Percentiles rank a stretch among this genome's conserved stretches.
phyloP scores from a whole-genome alignment of 768 basidiomycete genomes.

The Rhodotorula diobovata region DNA sequence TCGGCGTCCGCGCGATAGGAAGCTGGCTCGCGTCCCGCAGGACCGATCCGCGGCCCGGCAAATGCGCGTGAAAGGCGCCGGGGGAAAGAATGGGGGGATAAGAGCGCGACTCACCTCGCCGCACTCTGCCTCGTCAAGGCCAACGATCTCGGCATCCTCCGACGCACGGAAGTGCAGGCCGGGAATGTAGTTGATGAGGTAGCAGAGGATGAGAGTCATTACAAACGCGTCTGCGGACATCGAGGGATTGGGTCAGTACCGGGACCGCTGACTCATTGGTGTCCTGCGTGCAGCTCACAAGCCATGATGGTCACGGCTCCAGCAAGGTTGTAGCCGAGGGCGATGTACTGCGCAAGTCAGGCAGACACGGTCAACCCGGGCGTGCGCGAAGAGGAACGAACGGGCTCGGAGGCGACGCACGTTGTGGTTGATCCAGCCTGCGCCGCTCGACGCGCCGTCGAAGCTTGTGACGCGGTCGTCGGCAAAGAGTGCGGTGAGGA shows the following conservation, averaged over 20 bases:
- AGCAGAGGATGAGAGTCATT: constrained; percentile 54
- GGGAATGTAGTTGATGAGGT: constrained; percentile 54
- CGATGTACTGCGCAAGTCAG: constrained; percentile 51
- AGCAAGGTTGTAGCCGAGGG: constrained; percentile 67
- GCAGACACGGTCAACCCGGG: constrained; percentile 48
- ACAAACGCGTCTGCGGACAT: constrained; percentile 48
- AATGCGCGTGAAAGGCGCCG: neutral
- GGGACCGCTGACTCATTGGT: neutral
- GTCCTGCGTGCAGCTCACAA: constrained; percentile 39
- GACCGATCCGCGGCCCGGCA: too few relatives aligned
- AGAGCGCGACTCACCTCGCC: constrained; percentile 61
- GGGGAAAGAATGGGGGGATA: neutral
- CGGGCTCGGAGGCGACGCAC: neutral
- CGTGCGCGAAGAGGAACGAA: neutral
- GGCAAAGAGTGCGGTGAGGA: constrained; percentile 71
- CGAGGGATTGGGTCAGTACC: neutral
- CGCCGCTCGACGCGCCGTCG: constrained; percentile 62
- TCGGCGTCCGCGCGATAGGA: neutral
- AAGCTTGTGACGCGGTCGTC: constrained; percentile 60
- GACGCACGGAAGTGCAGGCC: constrained; percentile 61
- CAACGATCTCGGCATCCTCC: constrained; percentile 57
- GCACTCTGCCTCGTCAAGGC: constrained; percentile 84
- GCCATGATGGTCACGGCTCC: constrained; percentile 59
- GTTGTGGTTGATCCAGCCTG: constrained; percentile 72
- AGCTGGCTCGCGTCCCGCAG: neutral